Base-by-base conservation (phyloP, 2,329 filamentous ascomycete genomes). In the Cladobotryum protrusum region DNA sequence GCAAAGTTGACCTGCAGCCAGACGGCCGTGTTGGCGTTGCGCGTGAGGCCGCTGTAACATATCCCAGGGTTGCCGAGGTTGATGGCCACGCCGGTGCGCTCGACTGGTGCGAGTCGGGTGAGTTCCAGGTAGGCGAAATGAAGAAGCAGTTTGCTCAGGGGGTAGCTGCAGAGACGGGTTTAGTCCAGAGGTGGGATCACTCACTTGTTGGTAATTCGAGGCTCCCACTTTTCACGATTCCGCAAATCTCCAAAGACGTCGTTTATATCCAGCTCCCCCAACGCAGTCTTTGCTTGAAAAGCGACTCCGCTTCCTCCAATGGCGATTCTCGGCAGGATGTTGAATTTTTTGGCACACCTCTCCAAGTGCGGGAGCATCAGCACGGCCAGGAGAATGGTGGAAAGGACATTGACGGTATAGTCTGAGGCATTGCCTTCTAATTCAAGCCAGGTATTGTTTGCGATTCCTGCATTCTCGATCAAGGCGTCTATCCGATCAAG, bases 341-440 rank as follows among this genome's bases (percentile, higher is more conserved):
- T 69, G 49, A 61, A 60, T 44, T 54, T 57, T 2, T 47, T 56
- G 1, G 66, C 68, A 7, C 70, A 70, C n/a, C 59, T 58, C 15
- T 66, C 63, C 57, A 79, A 53, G 24, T 61, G 55, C 2, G 75
- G 74, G 20, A 79, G 58, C 34, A 76, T 54, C 47, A 72, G 54
- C 9, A 77, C 39, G 0, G 68, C 67, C 48, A 78, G 62, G 19
- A 77, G 59, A 37, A 73, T 69, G 0, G 72, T 77, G 3, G 66
- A 67, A 36, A 78, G 60, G 14, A 76, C 69, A 56, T 78, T 78
- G 39, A 77, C 67, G 5, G 69, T 70, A 45, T 76, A 57, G 32
- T 62, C 69, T n/a, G 56, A 57, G 59, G 77, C 74, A 47, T 69
- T 65, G 2, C 70, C 73, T 47, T 73, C 70, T 13, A 59, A 52